These are phyloP conservation scores for Sugiyamaella castrensis DNA, from an alignment of 1,139 yeast genomes.

Conservation along the genomic window DNA sequence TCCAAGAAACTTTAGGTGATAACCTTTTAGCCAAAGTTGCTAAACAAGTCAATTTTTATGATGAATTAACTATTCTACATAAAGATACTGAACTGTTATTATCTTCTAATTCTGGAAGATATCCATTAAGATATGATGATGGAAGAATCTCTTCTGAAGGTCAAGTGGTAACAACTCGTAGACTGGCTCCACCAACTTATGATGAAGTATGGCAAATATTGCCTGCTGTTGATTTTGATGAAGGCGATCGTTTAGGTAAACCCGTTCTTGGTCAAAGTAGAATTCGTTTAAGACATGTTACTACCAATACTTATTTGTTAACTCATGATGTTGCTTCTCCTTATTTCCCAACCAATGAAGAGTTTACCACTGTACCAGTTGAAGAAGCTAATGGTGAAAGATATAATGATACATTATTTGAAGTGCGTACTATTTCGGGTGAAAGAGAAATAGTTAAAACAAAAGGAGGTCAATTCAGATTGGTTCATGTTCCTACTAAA, in stretches of 20 bases:
- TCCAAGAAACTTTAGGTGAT: slow-evolving; percentile 88
- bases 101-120: slow-evolving; percentile 71
- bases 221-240: slow-evolving; percentile 54
- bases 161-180: slow-evolving; percentile 85
- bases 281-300: slow-evolving; percentile 77
- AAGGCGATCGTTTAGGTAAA: slow-evolving; percentile 42
- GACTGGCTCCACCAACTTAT: slow-evolving; percentile 46
- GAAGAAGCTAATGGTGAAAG: slow-evolving; percentile 57
- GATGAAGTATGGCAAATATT: slow-evolving; percentile 87
- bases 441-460: slow-evolving; percentile 61
- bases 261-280: slow-evolving; percentile 60
- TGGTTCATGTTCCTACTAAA: slow-evolving; percentile 78
- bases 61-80: slow-evolving; percentile 71
- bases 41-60: slow-evolving; percentile 70
- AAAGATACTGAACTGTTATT: slow-evolving; percentile 70
- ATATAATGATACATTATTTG: slow-evolving; percentile 76
- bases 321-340: slow-evolving; percentile 99
- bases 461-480: slow-evolving; percentile 61
- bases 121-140: slow-evolving; percentile 93
- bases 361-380: slow-evolving; percentile 67
- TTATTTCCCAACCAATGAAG: slow-evolving; percentile 82
- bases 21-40: slow-evolving; percentile 67
- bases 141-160: slow-evolving; percentile 95
- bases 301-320: slow-evolving; percentile 71
- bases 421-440: slow-evolving; percentile 56